phyloP scores from a whole-genome alignment of 208 protist genomes.

The Kentomonas sorsogonicus region DNA sequence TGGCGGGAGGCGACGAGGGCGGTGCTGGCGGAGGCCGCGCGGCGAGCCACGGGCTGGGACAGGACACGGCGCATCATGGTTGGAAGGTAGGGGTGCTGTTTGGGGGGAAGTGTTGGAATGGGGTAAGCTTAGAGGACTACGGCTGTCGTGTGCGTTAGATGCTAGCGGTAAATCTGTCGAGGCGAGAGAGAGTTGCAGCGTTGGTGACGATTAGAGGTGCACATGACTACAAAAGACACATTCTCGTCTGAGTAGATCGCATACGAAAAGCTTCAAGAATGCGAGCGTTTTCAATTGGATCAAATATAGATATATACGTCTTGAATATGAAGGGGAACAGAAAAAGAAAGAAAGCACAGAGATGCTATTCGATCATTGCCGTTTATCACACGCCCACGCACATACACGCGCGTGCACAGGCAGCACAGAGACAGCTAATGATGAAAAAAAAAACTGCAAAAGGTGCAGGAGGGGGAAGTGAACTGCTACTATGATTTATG shows the following conservation, averaged over 20 bases:
- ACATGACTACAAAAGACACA: constrained; percentile 46
- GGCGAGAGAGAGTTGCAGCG: constrained; percentile 55
- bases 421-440: background rate
- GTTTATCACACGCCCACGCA: too few relatives aligned
- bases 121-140: background rate
- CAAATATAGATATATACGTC: background rate
- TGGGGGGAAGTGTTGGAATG: background rate
- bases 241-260: background rate
- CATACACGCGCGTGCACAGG: background rate
- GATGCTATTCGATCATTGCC: background rate
- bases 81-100: background rate
- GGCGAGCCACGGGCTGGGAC: constrained; percentile 33
- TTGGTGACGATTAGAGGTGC: constrained; percentile 65
- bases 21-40: constrained; percentile 23
- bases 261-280: background rate
- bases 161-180: constrained; percentile 69
- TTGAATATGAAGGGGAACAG: background rate
- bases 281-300: background rate
- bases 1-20: constrained; percentile 36
- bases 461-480: constrained; percentile 2
- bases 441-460: background rate
- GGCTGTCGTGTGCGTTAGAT: too few relatives aligned
- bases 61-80: constrained; percentile 67
- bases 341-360: constrained; percentile 1
- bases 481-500: background rate